Conservation (phyloP, 2,329 filamentous ascomycete genomes). For the Botryotinia calthae region DNA sequence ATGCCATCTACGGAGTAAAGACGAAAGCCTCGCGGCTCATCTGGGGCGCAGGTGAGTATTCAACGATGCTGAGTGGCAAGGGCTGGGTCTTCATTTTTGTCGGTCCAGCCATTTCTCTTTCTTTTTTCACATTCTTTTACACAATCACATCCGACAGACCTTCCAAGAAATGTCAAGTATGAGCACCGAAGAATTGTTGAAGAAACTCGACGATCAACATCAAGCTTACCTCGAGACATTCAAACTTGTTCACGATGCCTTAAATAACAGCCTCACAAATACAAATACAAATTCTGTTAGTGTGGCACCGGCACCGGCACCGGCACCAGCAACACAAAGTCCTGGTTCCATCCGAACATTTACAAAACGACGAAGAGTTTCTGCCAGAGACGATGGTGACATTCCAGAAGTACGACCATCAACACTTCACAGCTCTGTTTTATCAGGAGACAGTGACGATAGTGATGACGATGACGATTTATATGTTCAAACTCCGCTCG, state of each 20-base stretch:
- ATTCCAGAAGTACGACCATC: constrained; percentile 5
- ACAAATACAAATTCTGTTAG: neutral
- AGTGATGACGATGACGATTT: constrained; percentile 41
- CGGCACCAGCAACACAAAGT: neutral
- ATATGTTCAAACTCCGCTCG: constrained; percentile 43
- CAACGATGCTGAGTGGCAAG: neutral
- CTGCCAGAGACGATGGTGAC: constrained; percentile 3
- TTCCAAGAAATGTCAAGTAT: constrained; percentile 9
- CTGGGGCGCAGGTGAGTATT: neutral
- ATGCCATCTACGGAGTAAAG: neutral
- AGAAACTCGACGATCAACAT: constrained; percentile 32
- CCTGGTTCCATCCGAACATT: constrained; percentile 7
- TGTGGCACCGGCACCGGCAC: neutral
- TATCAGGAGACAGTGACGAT: constrained; percentile 39
- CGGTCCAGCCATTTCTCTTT: constrained; percentile 9
- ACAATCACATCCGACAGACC: neutral
- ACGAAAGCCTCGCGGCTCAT: constrained; percentile 7
- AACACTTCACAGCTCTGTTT: constrained; percentile 27
- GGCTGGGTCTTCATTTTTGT: neutral
- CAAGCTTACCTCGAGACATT: constrained; percentile 33
- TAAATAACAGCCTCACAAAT: constrained; percentile 21
- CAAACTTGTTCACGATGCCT: constrained; percentile 31
- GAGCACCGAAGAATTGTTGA: constrained; percentile 30
- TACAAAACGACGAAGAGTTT: constrained; percentile 10
- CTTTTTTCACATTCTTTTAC: neutral